phyloP scores from a whole-genome alignment of 768 basidiomycete genomes.

The Pleurotus eryngii region DNA sequence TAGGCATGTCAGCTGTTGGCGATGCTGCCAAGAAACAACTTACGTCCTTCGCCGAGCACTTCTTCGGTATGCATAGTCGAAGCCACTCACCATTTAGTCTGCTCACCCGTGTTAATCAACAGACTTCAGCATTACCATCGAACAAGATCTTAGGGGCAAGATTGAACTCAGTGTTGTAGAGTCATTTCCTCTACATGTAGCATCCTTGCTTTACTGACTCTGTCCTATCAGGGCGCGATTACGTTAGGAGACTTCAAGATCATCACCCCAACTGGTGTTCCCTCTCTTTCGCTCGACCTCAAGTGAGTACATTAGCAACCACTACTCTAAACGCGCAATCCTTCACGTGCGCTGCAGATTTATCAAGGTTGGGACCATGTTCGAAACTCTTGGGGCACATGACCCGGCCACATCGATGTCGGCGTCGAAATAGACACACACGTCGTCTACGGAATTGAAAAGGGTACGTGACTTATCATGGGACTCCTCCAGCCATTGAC shows the following conservation, averaged over 20 bases:
- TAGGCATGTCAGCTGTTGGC: not conserved
- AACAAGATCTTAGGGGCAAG: not conserved
- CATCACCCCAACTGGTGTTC: not conserved
- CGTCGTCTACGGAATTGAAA: conserved; percentile 1
- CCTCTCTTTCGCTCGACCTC: not conserved
- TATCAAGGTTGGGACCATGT: conserved; percentile 1
- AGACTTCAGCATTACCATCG: conserved; percentile 1
- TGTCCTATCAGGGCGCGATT: not conserved
- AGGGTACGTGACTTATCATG: not conserved
- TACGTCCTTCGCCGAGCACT: not conserved
- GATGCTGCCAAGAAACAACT: conserved; percentile 3
- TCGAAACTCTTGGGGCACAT: not conserved
- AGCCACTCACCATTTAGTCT: not conserved
- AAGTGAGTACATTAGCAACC: not conserved
- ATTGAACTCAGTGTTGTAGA: not conserved
- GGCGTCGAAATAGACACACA: not conserved
- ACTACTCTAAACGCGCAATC: too few species aligned
- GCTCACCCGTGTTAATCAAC: not conserved
- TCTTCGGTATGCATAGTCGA: not conserved
- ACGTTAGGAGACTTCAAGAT: not conserved
- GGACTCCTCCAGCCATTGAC: not conserved
- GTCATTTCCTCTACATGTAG: not conserved
- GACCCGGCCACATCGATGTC: not conserved
- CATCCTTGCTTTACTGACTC: not conserved
- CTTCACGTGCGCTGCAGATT: not conserved